phyloP scores from a whole-genome alignment of 257 asterid genomes.

The Solanum lignicaule region DNA sequence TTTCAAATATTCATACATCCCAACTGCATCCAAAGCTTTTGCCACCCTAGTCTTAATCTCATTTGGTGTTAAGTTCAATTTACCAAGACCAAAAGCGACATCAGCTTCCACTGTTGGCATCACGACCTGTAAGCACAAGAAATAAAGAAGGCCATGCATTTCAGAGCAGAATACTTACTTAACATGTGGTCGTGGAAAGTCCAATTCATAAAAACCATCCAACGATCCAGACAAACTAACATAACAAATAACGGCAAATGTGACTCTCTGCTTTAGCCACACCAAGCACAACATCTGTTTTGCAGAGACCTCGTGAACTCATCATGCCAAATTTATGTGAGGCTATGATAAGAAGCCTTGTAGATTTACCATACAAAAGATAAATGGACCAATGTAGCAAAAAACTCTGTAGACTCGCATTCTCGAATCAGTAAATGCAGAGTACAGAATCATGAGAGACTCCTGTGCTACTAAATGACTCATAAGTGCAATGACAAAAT shows the following conservation, averaged over 20 bases:
- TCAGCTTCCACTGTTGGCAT: slow-evolving; percentile 99
- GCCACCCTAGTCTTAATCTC: slow-evolving; percentile 64
- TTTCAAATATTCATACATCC: slow-evolving; percentile 76
- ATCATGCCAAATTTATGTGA: neutral
- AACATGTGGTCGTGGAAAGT: neutral
- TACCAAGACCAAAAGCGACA: slow-evolving; percentile 96
- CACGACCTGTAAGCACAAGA: slow-evolving; percentile 56
- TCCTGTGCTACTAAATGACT: neutral
- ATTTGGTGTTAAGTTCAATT: slow-evolving; percentile 31
- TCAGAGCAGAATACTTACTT: neutral
- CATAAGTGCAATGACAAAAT: neutral
- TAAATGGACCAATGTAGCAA: neutral
- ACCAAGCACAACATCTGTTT: neutral
- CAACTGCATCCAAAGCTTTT: slow-evolving; percentile 74
- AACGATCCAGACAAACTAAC: neutral
- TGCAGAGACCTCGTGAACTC: neutral
- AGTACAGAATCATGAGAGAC: neutral
- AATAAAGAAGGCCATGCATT: neutral
- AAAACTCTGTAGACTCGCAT: neutral
- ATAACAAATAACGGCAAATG: neutral
- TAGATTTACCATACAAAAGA: neutral
- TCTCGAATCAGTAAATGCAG: neutral
- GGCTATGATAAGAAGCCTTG: neutral
- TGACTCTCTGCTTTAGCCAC: neutral
- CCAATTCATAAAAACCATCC: neutral